Conservation (phyloP, 106 monocot genomes). For the Acanthochlamys bracteata region DNA sequence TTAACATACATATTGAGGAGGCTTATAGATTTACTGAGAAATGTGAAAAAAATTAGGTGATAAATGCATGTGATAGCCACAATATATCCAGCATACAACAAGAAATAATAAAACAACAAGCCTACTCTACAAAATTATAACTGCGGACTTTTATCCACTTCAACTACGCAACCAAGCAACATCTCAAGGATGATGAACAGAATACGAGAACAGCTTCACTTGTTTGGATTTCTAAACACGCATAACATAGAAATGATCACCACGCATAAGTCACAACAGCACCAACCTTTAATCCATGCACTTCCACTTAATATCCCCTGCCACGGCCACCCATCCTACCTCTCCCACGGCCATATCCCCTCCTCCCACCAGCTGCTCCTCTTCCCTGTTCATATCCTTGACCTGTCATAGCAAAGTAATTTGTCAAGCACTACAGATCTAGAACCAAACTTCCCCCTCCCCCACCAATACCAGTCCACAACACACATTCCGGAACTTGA, state of each 20-base stretch:
- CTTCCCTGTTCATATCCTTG: slow-evolving; percentile 52
- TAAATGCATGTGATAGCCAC: not conserved
- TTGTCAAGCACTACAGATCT: not conserved
- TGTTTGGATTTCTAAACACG: not conserved
- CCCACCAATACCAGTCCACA: not conserved
- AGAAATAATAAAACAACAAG: not conserved
- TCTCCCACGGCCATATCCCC: slow-evolving; percentile 63
- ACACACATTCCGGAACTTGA: not conserved
- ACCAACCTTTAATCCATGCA: not conserved
- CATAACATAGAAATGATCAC: not conserved
- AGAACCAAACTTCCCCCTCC: no score
- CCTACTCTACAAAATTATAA: slow-evolving; percentile 2
- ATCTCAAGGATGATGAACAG: not conserved
- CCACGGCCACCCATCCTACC: slow-evolving; percentile 59
- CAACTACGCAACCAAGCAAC: slow-evolving; percentile 4
- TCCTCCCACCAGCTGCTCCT: slow-evolving; percentile 38
- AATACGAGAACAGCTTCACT: no score
- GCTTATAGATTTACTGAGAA: no score
- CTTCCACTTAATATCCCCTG: slow-evolving; percentile 19
- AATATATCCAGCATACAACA: slow-evolving; percentile 2
- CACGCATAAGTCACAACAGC: not conserved
- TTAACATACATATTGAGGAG: no score
- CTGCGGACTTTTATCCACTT: not conserved
- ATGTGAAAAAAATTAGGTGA: no score
- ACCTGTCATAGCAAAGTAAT: slow-evolving; percentile 18